Evolutionary conservation across 2,329 filamentous ascomycete genomes (phyloP).

Genomic region (Colletotrichum noveboracense): DNA sequence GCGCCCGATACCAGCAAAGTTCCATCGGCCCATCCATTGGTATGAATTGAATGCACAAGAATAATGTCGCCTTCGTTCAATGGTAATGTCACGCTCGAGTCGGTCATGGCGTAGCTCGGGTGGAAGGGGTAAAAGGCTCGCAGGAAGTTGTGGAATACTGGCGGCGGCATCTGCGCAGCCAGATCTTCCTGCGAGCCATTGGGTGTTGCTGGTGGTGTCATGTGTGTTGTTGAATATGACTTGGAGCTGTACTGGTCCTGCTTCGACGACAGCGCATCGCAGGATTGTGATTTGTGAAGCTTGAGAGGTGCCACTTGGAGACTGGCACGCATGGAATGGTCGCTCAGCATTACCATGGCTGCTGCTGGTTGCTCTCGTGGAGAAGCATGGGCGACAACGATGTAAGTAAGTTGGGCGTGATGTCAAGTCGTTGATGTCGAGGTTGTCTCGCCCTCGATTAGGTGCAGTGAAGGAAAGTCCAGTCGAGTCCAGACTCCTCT

Average conservation of each 20-base stretch:
- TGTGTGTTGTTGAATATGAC: conserved; percentile 60
- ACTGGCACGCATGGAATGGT: conserved; percentile 58
- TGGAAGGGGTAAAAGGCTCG: conserved; percentile 94
- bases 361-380: conserved; percentile 34
- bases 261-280: conserved; percentile 28
- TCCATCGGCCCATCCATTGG: conserved; percentile 98
- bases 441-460: not conserved
- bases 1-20: conserved; percentile 86
- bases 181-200: conserved; percentile 69
- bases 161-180: conserved; percentile 51
- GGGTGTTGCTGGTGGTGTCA: conserved; percentile 80
- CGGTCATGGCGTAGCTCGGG: conserved; percentile 76
- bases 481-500: not conserved
- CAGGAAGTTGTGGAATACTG: conserved; percentile 91
- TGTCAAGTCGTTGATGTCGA: not conserved
- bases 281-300: conserved; percentile 49
- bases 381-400: conserved; percentile 39
- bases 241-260: conserved; percentile 38
- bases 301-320: conserved; percentile 65
- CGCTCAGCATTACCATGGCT: conserved; percentile 53
- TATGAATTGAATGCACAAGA: conserved; percentile 94
- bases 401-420: not conserved
- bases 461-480: not conserved
- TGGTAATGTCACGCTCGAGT: conserved; percentile 86
- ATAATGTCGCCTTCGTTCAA: conserved; percentile 92